phyloP scores from a whole-genome alignment of 78 protist genomes.

The Dictyostelium brefeldianum region DNA sequence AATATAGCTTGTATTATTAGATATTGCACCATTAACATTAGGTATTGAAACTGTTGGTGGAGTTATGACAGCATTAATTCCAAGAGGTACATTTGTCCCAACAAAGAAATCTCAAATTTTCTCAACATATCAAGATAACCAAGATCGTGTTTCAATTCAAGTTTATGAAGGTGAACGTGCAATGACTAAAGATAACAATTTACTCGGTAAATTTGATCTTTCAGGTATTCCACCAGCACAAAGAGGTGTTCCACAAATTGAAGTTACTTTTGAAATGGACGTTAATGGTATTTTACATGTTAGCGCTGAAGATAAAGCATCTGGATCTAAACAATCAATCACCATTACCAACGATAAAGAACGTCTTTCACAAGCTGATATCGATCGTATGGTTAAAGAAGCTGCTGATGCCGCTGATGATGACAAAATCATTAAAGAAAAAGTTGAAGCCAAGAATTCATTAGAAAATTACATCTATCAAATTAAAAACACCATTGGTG shows the following conservation, averaged over 20 bases:
- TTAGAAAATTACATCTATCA: slow-evolving; percentile 94
- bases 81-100: slow-evolving; percentile 94
- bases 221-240: slow-evolving; percentile 97
- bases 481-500: slow-evolving; percentile 81
- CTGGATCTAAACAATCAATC: slow-evolving; percentile 82
- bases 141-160: no score
- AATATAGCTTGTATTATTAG: slow-evolving; percentile 97
- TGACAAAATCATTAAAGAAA: slow-evolving; percentile 88
- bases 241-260: no score
- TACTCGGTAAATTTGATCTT: slow-evolving; percentile 94
- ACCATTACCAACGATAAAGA: slow-evolving; percentile 88
- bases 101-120: no score
- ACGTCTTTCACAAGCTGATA: slow-evolving; percentile 93
- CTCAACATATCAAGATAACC: no score
- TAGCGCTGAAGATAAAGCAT: slow-evolving; percentile 94
- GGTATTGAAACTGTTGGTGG: slow-evolving; percentile 99
- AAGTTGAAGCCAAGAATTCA: slow-evolving; percentile 90
- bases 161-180: no score
- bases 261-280: slow-evolving; percentile 79
- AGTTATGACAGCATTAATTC: slow-evolving; percentile 94
- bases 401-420: slow-evolving; percentile 94
- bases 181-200: no score
- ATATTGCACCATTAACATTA: slow-evolving; percentile 98
- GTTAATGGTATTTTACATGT: slow-evolving; percentile 95
- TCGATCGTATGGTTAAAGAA: slow-evolving; percentile 95